Percentiles rank a stretch among this genome's conserved stretches.
phyloP scores from a whole-genome alignment of 179 eudicot species.

The Pouteria campechiana region DNA sequence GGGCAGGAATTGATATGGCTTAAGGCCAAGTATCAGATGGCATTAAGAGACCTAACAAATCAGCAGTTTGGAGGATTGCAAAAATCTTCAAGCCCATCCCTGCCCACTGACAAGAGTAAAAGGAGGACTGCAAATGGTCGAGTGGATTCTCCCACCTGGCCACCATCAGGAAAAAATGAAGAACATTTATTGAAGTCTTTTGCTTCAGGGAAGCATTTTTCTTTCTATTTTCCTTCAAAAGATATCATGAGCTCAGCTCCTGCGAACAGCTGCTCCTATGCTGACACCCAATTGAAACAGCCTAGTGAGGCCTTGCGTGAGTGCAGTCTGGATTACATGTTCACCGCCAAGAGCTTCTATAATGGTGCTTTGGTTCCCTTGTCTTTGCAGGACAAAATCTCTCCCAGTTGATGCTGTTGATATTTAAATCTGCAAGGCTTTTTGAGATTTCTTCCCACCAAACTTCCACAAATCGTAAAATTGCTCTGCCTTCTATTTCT shows the following conservation, averaged over 20 bases:
- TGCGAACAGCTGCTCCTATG: slow-evolving; percentile 24
- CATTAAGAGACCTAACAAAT: slow-evolving; percentile 38
- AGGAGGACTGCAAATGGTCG: background rate
- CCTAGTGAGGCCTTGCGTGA: slow-evolving; percentile 24
- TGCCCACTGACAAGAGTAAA: slow-evolving; percentile 1
- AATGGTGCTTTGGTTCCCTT: slow-evolving; percentile 36
- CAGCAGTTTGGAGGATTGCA: slow-evolving; percentile 26
- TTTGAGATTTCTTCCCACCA: too few relatives aligned
- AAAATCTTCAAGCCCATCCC: slow-evolving; percentile 6
- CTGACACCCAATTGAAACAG: slow-evolving; percentile 12
- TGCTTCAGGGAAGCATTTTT: slow-evolving; percentile 7
- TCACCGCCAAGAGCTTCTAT: slow-evolving; percentile 31
- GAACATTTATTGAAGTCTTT: slow-evolving; percentile 6
- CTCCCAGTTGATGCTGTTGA: slow-evolving; percentile 74
- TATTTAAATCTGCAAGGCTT: slow-evolving; percentile 15
- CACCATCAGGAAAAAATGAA: slow-evolving; percentile 4
- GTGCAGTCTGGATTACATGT: slow-evolving; percentile 22
- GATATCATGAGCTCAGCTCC: too few relatives aligned
- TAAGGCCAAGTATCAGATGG: slow-evolving; percentile 63
- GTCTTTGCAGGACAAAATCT: slow-evolving; percentile 66
- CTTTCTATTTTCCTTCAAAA: background rate
- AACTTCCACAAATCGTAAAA: too few relatives aligned
- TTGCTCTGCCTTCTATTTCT: too few relatives aligned
- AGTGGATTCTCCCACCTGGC: slow-evolving; percentile 1
- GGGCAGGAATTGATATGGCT: slow-evolving; percentile 66